Percentiles rank a stretch among this genome's conserved stretches.
phyloP scores from a whole-genome alignment of 2,329 filamentous ascomycete genomes.

The Diplodia mutila region DNA sequence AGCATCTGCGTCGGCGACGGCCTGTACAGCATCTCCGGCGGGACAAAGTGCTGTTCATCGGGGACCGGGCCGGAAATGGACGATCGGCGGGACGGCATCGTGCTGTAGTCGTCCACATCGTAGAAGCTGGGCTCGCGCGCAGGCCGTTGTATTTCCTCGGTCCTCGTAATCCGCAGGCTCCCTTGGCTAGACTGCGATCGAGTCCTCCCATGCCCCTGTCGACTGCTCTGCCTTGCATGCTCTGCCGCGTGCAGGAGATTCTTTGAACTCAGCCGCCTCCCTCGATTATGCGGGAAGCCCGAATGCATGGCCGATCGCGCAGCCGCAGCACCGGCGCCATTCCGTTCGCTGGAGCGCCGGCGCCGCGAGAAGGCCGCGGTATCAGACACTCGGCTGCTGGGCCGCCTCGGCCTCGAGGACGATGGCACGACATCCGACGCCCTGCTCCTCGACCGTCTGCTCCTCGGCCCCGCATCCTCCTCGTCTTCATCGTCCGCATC shows the following conservation, averaged over 20 bases:
- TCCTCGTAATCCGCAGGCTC: slow-evolving; percentile 40
- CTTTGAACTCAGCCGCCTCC: slow-evolving; percentile 16
- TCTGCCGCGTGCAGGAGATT: neutral
- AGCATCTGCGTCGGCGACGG: slow-evolving; percentile 56
- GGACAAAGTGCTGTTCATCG: slow-evolving; percentile 30
- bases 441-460: slow-evolving; percentile 32
- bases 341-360: neutral
- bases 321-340: too few species aligned
- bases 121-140: slow-evolving; percentile 14
- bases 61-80: slow-evolving; percentile 15
- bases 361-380: neutral
- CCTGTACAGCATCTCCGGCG: slow-evolving; percentile 46
- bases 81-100: slow-evolving; percentile 6
- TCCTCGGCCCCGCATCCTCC: slow-evolving; percentile 6
- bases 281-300: slow-evolving; percentile 19
- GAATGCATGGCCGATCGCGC: slow-evolving; percentile 16
- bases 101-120: slow-evolving; percentile 18
- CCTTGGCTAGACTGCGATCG: slow-evolving; percentile 43
- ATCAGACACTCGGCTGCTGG: slow-evolving; percentile 30
- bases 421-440: slow-evolving; percentile 26
- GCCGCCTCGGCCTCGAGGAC: neutral
- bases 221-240: neutral
- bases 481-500: slow-evolving; percentile 27
- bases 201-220: slow-evolving; percentile 29
- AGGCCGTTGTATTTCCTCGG: slow-evolving; percentile 13